Evolutionary conservation across 202 grass and related monocot species (phyloP).

Genomic region (Schoenoplectus tabernaemontani): DNA sequence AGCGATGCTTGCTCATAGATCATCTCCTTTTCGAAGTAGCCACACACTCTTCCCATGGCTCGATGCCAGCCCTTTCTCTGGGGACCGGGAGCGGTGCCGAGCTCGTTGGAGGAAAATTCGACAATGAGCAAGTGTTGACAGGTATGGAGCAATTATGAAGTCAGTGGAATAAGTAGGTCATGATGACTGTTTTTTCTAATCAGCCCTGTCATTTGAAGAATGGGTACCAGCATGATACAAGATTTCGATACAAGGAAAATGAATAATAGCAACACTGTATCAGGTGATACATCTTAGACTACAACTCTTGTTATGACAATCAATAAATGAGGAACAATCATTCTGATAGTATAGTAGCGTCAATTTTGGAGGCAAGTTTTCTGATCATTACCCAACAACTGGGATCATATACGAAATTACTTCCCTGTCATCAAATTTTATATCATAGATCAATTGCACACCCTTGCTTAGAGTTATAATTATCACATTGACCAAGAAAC

Average conservation of each 20-base stretch:
- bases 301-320: too few relatives aligned
- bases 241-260: neutral
- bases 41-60: neutral
- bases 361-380: neutral
- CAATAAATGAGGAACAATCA: neutral
- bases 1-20: too few relatives aligned
- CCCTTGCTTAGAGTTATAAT: neutral
- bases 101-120: neutral
- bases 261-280: neutral
- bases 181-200: neutral
- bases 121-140: neutral
- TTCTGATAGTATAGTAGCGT: neutral
- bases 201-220: neutral
- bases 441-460: neutral
- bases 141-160: neutral
- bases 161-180: neutral
- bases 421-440: neutral
- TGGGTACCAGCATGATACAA: neutral
- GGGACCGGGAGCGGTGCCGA: neutral
- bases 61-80: neutral
- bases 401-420: neutral
- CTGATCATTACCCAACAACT: neutral
- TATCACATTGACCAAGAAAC: neutral
- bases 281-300: neutral
- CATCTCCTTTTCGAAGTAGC: too few relatives aligned